These are phyloP conservation scores for Gynochthodes officinalis DNA, from an alignment of 257 asterid genomes.

Conservation along the genomic window DNA sequence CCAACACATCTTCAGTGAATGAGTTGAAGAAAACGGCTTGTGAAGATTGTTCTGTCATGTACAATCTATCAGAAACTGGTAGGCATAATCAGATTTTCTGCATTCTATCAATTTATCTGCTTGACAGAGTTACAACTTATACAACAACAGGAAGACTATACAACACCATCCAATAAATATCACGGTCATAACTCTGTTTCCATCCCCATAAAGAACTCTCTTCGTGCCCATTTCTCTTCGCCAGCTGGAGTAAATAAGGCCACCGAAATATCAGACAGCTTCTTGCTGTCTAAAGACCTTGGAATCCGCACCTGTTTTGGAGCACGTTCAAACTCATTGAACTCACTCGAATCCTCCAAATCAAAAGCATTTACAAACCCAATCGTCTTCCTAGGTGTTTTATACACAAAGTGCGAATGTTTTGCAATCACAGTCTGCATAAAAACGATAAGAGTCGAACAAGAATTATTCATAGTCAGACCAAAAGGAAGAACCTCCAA, in stretches of 20 bases:
- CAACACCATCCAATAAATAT: neutral
- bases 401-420: constrained; percentile 56
- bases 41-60: constrained; percentile 22
- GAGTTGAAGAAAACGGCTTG: constrained; percentile 45
- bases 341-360: constrained; percentile 21
- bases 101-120: neutral
- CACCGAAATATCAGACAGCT: constrained; percentile 51
- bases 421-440: constrained; percentile 63
- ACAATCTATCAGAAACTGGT: constrained; percentile 23
- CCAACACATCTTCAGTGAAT: constrained; percentile 48
- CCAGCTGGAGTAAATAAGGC: constrained; percentile 43
- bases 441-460: neutral
- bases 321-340: constrained; percentile 46
- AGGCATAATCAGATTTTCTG: constrained; percentile 15
- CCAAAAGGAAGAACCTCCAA: neutral
- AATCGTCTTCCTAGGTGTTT: constrained; percentile 57
- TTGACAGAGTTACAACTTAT: neutral
- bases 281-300: constrained; percentile 41
- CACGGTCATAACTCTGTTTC: constrained; percentile 18
- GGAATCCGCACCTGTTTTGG: constrained; percentile 51
- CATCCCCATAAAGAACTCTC: constrained; percentile 28
- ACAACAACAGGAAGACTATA: constrained; percentile 21
- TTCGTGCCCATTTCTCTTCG: constrained; percentile 30
- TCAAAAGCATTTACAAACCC: constrained; percentile 26
- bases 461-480: neutral